A percentile compares a stretch with the other conserved stretches of the same genome.
Conservation (phyloP, 1,284 basidiomycete genomes). For the Acaromyces ingoldii region DNA sequence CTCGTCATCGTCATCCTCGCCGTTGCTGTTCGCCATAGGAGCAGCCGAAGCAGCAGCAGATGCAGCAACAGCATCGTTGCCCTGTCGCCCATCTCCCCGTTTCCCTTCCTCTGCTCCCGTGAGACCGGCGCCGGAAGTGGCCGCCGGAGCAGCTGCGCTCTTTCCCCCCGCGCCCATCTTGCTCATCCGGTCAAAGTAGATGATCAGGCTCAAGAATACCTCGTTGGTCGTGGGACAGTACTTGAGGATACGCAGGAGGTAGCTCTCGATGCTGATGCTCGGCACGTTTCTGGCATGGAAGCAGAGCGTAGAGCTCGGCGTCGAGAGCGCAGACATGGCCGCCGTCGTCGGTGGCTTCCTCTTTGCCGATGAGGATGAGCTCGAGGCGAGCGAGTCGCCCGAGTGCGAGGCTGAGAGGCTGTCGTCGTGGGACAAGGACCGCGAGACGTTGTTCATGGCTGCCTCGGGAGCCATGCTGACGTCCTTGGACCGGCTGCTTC, state of each 20-base stretch:
- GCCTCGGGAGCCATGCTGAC: too few species aligned
- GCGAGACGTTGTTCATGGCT: too few species aligned
- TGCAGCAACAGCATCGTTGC: not conserved
- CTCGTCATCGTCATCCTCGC: not conserved
- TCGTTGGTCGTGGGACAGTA: conserved; percentile 98
- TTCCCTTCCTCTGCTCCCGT: conserved; percentile 21
- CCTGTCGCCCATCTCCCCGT: not conserved
- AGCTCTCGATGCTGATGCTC: conserved; percentile 87
- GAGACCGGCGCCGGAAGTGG: conserved; percentile 28
- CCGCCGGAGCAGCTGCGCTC: too few species aligned
- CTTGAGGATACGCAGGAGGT: conserved; percentile 89
- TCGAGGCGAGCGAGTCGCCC: not conserved
- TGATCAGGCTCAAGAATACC: conserved; percentile 86
- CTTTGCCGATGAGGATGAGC: not conserved
- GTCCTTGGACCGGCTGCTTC: too few species aligned
- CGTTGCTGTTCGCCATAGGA: too few species aligned
- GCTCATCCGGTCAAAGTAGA: conserved; percentile 87
- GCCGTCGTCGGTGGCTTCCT: conserved; percentile 61
- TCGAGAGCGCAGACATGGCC: conserved; percentile 69
- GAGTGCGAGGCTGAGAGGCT: not conserved
- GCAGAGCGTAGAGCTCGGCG: conserved; percentile 75
- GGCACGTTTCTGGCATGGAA: conserved; percentile 96
- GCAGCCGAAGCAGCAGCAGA: not conserved
- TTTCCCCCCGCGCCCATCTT: conserved; percentile 57
- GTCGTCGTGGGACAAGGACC: not conserved